Base-by-base conservation (phyloP, 768 basidiomycete genomes). In the Rhodotorula toruloides region DNA sequence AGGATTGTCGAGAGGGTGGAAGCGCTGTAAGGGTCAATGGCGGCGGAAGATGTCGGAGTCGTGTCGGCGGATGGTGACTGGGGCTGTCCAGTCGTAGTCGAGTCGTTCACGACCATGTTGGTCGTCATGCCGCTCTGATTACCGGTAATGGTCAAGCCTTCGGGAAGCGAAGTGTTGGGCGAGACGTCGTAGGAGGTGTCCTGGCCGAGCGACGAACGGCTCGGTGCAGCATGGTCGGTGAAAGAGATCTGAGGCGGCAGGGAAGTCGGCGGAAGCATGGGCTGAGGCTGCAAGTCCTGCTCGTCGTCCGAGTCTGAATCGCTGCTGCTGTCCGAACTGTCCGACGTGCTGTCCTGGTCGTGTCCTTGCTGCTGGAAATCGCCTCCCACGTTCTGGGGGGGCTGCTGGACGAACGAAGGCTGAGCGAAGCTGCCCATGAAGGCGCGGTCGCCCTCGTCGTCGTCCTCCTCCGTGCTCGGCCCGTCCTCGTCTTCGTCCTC, bases 1-100 rank as follows among this genome's bases (percentile, higher is more conserved):
- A 98, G 80, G 16, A 93, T 76, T 0, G 82, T 80, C 0, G 83
- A 80, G 31, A 90, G 73, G 59, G 89, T 84, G 3, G 83, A 77
- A 8, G 83, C 81, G 67, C 89, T 86, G 73, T 87, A 88, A 6
- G 93, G 73, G 58, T 74, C 49, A 65, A 72, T 29, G 6, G 37
- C 40, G 27, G 89, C 86, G 25, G 40, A 42, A n/a, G n/a, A n/a
- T n/a, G n/a, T n/a, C n/a, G n/a, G n/a, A n/a, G n/a, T n/a, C 43
- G 44, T 34, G 36, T 34, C 47, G 17, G 39, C 29, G 10, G 42
- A 17, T 12, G 54, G 31, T 14, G 25, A 14, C 13, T 43, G 47
- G 4, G 34, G 31, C 13, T 44, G 44, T 14, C 44, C 16, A 3
- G 54, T 2, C 3, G 42, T 42, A 29, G 65, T 60, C 34, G 40